Conservation (phyloP, 208 protist species). For the Trypanosomatidae sp. region DNA sequence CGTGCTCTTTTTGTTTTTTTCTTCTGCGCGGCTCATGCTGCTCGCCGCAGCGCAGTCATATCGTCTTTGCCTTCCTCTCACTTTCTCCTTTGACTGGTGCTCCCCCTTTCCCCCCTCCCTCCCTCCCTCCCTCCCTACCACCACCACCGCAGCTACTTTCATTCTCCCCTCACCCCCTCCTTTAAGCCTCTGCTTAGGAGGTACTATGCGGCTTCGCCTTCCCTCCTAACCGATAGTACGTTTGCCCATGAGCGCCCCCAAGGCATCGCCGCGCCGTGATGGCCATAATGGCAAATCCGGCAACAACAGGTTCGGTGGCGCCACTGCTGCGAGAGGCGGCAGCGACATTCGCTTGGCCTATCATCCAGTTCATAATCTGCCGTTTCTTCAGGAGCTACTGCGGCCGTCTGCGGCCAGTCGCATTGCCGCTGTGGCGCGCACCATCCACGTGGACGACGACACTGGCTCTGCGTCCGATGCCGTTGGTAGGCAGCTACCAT, state of each 20-base stretch:
- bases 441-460: slow-evolving; percentile 8
- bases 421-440: slow-evolving; percentile 13
- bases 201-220: background rate
- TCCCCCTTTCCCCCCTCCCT: too few species aligned
- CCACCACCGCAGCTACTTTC: background rate
- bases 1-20: background rate
- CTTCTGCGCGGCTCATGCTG: background rate
- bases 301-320: background rate
- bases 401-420: slow-evolving; percentile 19
- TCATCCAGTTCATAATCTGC: slow-evolving; percentile 10
- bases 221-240: background rate
- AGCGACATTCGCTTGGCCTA: slow-evolving; percentile 1
- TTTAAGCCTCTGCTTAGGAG: background rate
- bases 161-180: background rate
- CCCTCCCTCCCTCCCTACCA: background rate
- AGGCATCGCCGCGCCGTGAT: background rate
- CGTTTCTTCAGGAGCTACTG: slow-evolving; percentile 17
- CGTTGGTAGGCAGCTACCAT: background rate
- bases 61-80: background rate
- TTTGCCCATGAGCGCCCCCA: slow-evolving; percentile 2
- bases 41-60: background rate
- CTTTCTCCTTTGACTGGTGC: too few species aligned
- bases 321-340: background rate
- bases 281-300: background rate
- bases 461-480: background rate